These are phyloP conservation scores for Grammothele lineata DNA, from an alignment of 768 basidiomycete genomes.

Conservation along the genomic window DNA sequence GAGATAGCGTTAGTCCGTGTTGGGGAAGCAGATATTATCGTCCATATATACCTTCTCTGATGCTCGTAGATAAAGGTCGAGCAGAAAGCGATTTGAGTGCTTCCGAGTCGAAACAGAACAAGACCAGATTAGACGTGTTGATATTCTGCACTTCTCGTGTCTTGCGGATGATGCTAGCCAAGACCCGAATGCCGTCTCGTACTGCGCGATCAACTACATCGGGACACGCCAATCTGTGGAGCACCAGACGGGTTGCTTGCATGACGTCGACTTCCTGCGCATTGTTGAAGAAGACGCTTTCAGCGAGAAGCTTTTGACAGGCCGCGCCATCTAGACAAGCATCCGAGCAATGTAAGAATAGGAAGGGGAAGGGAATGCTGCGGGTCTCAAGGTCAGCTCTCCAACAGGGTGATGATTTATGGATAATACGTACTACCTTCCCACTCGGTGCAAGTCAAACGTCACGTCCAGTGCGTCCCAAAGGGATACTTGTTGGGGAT, in stretches of 20 bases:
- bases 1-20: too few relatives aligned
- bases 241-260: constrained; percentile 34
- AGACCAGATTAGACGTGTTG: neutral
- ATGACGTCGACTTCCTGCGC: constrained; percentile 30
- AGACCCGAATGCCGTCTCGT: constrained; percentile 4
- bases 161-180: constrained; percentile 1
- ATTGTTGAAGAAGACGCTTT: constrained; percentile 25
- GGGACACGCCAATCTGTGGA: constrained; percentile 28
- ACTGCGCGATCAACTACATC: constrained; percentile 7
- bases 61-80: neutral
- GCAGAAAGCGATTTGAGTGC: neutral
- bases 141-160: neutral
- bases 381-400: neutral
- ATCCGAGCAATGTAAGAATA: constrained; percentile 37
- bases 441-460: too few relatives aligned
- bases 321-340: constrained; percentile 17
- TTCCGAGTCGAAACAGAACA: constrained; percentile 4
- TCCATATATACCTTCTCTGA: constrained; percentile 2
- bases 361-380: too few relatives aligned
- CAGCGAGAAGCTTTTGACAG: constrained; percentile 32
- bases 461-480: constrained; percentile 36
- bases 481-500: constrained; percentile 38
- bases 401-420: too few relatives aligned
- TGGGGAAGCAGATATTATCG: too few relatives aligned
- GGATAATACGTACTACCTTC: too few relatives aligned